phyloP scores from a whole-genome alignment of 331 rosid species.

The Erythrophleum ivorense region DNA sequence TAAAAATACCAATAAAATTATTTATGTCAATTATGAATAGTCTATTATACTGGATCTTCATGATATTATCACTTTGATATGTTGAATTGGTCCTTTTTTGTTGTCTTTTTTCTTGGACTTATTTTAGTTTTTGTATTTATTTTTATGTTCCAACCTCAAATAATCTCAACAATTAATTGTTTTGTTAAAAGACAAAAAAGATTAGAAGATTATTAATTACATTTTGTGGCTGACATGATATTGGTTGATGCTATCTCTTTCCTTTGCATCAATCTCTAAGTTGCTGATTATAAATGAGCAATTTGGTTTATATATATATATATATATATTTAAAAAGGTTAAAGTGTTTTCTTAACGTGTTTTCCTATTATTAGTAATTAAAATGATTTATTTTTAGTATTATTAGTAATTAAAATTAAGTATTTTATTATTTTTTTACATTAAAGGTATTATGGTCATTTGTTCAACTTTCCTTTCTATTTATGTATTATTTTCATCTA shows the following conservation, averaged over 20 bases:
- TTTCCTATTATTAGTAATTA: no score
- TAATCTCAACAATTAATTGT: not conserved
- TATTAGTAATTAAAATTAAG: no score
- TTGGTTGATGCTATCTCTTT: conserved; percentile 89
- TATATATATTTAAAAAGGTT: no score
- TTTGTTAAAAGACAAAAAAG: conserved; percentile 9
- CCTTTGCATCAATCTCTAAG: conserved; percentile 95
- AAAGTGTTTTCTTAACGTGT: no score
- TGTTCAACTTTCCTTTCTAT: no score
- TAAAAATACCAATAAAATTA: not conserved
- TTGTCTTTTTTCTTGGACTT: not conserved
- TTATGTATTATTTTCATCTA: no score
- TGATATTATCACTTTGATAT: not conserved
- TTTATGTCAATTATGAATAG: not conserved
- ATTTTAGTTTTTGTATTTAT: not conserved
- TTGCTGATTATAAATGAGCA: conserved; percentile 29
- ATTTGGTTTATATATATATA: no score
- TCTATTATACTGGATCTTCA: not conserved
- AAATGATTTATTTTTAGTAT: no score
- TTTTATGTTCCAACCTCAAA: conserved; percentile 5
- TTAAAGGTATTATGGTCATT: no score
- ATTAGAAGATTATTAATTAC: not conserved
- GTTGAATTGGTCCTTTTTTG: not conserved
- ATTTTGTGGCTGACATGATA: conserved; percentile 72
- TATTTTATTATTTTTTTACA: no score